Evolutionary conservation across 768 basidiomycete genomes (phyloP), one percentile per base, ranked within the genome.

Genomic region (Tulasnella sp.): DNA sequence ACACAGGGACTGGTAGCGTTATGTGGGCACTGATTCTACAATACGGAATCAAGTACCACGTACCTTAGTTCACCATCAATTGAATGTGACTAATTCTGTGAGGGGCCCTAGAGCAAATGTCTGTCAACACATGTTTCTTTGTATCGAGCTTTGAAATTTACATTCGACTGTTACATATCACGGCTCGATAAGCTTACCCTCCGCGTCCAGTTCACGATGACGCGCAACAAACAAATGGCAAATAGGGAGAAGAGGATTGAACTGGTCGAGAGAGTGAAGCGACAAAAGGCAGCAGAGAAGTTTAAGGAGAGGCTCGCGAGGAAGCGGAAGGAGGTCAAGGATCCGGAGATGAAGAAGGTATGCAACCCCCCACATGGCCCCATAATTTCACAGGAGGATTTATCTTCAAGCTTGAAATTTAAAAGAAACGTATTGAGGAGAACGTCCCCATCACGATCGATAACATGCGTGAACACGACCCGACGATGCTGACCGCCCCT

Each of bases 401-500:
- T 50, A 19, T 41, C 3, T 53, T 24, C 15, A 53, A 12, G 45
- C 17, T 12, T 4, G 45, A 44, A 15, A 4, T 57, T 21, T 17
- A 34, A 10, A 60, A 93, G 91, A 84, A 84, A 82, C 82, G 92
- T 59, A 72, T 88, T 22, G 78, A 80, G 4, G 81, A 86, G 66
- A 96, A 96, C 74, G 77, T 93, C 9, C 93, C 93, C 0, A 79
- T 80, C 46, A 99, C 96, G 0, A 80, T 97, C 22, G 96, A 99
- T 68, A 98, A 97, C 68, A 87, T 83, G 61, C 82, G 93, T 62
- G 85, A 93, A 70, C 87, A 82, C 68, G 86, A 86, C 67, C 84
- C 83, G 5, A 82, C 82, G 38, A 70, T 81, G 67, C 69, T 81
- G 41, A 81, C 81, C 25, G 77, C 80, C 42, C 79, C 80, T 15